These are phyloP conservation scores for Alternaria dauci DNA, from an alignment of 2,329 filamentous ascomycete species.

Conservation along the genomic window DNA sequence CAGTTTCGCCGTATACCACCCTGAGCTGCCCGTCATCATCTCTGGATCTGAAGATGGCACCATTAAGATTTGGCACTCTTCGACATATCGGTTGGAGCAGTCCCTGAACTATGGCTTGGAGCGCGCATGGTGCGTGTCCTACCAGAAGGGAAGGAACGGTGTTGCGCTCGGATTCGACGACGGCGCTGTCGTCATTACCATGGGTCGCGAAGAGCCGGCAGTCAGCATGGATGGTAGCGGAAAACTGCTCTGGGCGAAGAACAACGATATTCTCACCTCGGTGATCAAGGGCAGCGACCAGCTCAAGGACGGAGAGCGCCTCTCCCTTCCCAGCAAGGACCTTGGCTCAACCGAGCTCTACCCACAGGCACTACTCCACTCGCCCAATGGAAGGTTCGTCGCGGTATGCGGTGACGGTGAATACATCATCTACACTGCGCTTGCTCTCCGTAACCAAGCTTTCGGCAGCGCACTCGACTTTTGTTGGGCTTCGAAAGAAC, in stretches of 20 bases:
- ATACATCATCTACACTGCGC: slow-evolving; percentile 97
- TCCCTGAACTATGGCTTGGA: slow-evolving; percentile 95
- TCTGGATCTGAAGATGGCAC: slow-evolving; percentile 98
- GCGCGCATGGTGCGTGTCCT: slow-evolving; percentile 96
- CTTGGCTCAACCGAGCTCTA: slow-evolving; percentile 96
- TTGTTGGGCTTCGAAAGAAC: slow-evolving; percentile 95
- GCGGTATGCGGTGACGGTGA: slow-evolving; percentile 94
- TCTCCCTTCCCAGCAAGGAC: slow-evolving; percentile 89
- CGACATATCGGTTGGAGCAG: slow-evolving; percentile 95
- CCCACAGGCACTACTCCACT: slow-evolving; percentile 91
- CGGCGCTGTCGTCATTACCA: slow-evolving; percentile 95
- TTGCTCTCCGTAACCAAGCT: slow-evolving; percentile 96
- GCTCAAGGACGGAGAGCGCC: slow-evolving; percentile 87
- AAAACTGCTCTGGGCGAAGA: slow-evolving; percentile 94
- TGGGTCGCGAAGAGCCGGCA: slow-evolving; percentile 95
- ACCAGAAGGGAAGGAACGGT: slow-evolving; percentile 92
- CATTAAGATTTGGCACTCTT: slow-evolving; percentile 98
- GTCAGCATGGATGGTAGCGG: slow-evolving; percentile 97
- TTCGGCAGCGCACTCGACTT: slow-evolving; percentile 97
- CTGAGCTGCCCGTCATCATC: slow-evolving; percentile 94
- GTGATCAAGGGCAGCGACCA: slow-evolving; percentile 93
- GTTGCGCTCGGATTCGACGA: slow-evolving; percentile 97
- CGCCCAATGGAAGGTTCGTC: slow-evolving; percentile 92
- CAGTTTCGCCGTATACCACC: slow-evolving; percentile 97
- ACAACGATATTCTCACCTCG: slow-evolving; percentile 93